phyloP scores from a whole-genome alignment of 2,329 filamentous ascomycete genomes.

The Aureobasidium musti region DNA sequence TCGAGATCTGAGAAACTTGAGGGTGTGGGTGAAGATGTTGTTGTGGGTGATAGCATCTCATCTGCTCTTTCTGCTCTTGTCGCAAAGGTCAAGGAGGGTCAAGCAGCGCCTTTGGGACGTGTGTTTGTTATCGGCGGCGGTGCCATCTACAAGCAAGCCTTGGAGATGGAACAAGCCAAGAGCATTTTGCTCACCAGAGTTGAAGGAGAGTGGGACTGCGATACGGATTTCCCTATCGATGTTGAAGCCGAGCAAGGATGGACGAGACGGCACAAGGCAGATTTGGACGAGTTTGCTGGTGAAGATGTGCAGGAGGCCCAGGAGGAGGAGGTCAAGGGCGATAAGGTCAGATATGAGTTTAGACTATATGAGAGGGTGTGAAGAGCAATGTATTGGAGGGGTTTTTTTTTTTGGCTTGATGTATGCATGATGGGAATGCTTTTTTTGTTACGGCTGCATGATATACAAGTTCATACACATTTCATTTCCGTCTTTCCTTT shows the following conservation, averaged over 20 bases:
- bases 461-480: too few species aligned
- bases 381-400: neutral
- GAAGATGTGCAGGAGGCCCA: slow-evolving; percentile 62
- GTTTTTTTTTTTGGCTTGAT: neutral
- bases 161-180: slow-evolving; percentile 60
- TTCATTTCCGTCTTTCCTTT: too few species aligned
- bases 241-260: slow-evolving; percentile 55
- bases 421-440: neutral
- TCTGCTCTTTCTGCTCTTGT: slow-evolving; percentile 41
- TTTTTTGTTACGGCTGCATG: neutral
- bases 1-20: slow-evolving; percentile 51
- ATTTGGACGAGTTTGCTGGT: slow-evolving; percentile 65
- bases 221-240: slow-evolving; percentile 69
- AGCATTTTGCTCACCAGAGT: slow-evolving; percentile 72
- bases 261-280: slow-evolving; percentile 55
- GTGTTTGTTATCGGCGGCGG: slow-evolving; percentile 89
- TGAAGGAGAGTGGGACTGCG: slow-evolving; percentile 69
- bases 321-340: slow-evolving; percentile 66
- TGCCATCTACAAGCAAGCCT: slow-evolving; percentile 75
- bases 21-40: slow-evolving; percentile 46
- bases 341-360: slow-evolving; percentile 44
- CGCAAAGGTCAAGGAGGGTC: slow-evolving; percentile 31
- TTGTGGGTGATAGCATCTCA: slow-evolving; percentile 37
- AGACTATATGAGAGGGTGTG: slow-evolving; percentile 38
- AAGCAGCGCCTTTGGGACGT: slow-evolving; percentile 50